Evolutionary conservation across 768 basidiomycete species (phyloP).

Genomic region (Lenzites betulinus): DNA sequence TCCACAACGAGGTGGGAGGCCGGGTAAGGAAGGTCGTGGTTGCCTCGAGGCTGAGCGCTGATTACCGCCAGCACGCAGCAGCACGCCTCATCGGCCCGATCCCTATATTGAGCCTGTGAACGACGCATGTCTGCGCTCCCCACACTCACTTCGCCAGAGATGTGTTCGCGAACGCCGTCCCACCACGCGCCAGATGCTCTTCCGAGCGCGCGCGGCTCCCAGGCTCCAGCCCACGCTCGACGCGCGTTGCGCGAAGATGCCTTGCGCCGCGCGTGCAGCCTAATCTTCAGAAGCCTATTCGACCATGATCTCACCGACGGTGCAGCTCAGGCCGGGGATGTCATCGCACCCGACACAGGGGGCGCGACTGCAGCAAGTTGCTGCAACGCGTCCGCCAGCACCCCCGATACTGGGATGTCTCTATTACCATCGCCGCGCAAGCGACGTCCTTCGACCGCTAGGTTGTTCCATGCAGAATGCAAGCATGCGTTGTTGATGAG

Average conservation of each 20-base stretch:
- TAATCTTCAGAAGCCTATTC: constrained; percentile 13
- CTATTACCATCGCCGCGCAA: background rate
- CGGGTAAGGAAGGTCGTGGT: constrained; percentile 52
- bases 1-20: constrained; percentile 57
- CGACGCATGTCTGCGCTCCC: too few species aligned
- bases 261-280: background rate
- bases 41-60: constrained; percentile 39
- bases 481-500: background rate
- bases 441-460: background rate
- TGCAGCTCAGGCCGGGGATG: background rate
- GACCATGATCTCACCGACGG: constrained; percentile 10
- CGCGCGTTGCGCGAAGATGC: constrained; percentile 11
- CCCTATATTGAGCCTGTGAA: constrained; percentile 11
- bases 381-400: background rate
- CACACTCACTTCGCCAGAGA: too few species aligned
- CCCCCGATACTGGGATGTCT: background rate
- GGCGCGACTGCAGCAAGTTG: background rate
- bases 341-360: background rate
- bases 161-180: too few species aligned
- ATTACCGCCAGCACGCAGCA: constrained; percentile 27
- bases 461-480: background rate
- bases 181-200: background rate
- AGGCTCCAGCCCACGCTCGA: constrained; percentile 10
- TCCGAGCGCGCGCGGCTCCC: constrained; percentile 3
- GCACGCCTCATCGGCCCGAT: constrained; percentile 23